Percentiles rank a stretch among this genome's conserved stretches.
phyloP scores from a whole-genome alignment of 2,329 filamentous ascomycete genomes.

The Penicillium janthinellum region DNA sequence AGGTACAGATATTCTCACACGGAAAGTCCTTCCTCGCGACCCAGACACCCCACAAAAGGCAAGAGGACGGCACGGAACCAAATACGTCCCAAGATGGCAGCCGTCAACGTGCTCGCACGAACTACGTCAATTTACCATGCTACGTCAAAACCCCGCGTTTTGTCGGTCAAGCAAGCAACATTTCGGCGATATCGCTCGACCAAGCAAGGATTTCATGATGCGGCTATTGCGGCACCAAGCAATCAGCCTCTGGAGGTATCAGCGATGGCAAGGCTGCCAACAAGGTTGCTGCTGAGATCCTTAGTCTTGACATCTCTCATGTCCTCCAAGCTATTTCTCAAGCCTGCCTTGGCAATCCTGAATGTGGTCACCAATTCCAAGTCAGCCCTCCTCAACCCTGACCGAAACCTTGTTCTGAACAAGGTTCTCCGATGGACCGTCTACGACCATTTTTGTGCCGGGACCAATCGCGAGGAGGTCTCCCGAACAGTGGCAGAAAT shows the following conservation, averaged over 20 bases:
- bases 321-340: conserved; percentile 57
- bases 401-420: conserved; percentile 71
- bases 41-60: not conserved
- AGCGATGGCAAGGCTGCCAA: conserved; percentile 25
- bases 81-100: no score
- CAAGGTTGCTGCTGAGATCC: conserved; percentile 18
- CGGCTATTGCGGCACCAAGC: not conserved
- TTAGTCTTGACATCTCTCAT: conserved; percentile 25
- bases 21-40: not conserved
- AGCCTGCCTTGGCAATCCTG: conserved; percentile 69
- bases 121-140: conserved; percentile 1
- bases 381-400: conserved; percentile 68
- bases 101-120: conserved; percentile 11
- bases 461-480: conserved; percentile 72
- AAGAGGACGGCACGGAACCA: not conserved
- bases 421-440: conserved; percentile 77
- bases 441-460: conserved; percentile 89
- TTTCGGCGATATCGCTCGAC: conserved; percentile 16
- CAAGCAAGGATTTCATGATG: conserved; percentile 20
- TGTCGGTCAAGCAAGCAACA: not conserved
- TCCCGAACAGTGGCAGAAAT: conserved; percentile 64
- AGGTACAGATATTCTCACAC: not conserved
- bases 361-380: conserved; percentile 69
- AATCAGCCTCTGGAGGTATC: conserved; percentile 15
- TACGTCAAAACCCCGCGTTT: not conserved